Evolutionary conservation across 148 eudicot species (phyloP).

Genomic region (Heliosperma pusillum): DNA sequence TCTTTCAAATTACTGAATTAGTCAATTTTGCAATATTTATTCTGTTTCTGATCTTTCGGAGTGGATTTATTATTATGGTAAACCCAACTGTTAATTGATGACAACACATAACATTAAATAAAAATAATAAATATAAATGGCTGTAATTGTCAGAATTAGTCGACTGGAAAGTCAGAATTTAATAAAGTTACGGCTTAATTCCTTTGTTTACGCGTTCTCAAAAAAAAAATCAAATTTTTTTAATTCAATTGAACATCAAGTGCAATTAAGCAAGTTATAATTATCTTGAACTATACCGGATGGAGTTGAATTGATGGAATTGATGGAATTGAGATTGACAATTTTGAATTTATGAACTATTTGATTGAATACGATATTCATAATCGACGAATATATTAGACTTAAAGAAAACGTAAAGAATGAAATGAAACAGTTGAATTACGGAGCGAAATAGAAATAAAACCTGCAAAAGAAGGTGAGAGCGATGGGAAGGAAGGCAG

Average conservation of each 20-base stretch:
- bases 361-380: no score
- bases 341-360: no score
- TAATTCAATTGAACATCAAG: background rate
- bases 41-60: background rate
- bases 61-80: background rate
- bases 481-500: constrained; percentile 70
- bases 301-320: no score
- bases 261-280: background rate
- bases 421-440: background rate
- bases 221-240: background rate
- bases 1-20: no score
- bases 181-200: background rate
- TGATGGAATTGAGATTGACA: no score
- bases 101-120: background rate
- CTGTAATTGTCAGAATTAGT: constrained; percentile 12
- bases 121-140: no score
- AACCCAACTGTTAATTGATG: background rate
- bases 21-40: background rate
- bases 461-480: constrained; percentile 87
- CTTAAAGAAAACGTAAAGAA: background rate
- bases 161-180: constrained; percentile 6
- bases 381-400: background rate
- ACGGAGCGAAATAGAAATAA: background rate
- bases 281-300: no score
- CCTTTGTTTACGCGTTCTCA: background rate